A percentile compares a stretch with the other conserved stretches of the same genome.
phyloP scores from a whole-genome alignment of 768 basidiomycete genomes.

The Leucocoprinus leucothites region DNA sequence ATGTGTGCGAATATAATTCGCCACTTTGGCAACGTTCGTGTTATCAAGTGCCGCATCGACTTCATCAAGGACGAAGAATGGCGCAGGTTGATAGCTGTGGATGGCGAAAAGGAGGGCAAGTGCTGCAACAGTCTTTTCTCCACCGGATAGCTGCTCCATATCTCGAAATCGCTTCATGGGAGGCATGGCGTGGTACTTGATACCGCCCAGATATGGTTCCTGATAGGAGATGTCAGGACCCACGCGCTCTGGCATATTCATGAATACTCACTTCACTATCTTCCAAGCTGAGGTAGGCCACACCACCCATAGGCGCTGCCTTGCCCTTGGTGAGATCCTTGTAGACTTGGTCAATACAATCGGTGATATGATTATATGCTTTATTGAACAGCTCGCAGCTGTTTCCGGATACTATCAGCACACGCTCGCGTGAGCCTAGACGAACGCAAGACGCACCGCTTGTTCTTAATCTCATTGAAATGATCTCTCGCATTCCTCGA shows the following conservation, averaged over 20 bases:
- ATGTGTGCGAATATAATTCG: conserved; percentile 86
- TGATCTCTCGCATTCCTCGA: conserved; percentile 89
- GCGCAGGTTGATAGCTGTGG: conserved; percentile 95
- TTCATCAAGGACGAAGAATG: conserved; percentile 98
- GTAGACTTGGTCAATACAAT: conserved; percentile 92
- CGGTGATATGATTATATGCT: conserved; percentile 95
- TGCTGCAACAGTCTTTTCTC: conserved; percentile 98
- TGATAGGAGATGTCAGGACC: conserved; percentile 11
- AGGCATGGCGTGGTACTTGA: conserved; percentile 99
- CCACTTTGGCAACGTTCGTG: conserved; percentile 96
- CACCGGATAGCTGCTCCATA: conserved; percentile 98
- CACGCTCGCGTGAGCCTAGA: not conserved
- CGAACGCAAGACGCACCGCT: conserved; percentile 46
- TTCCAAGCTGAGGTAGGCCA: conserved; percentile 93
- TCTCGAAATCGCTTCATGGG: conserved; percentile 99
- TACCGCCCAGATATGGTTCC: conserved; percentile 46
- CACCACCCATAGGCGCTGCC: conserved; percentile 90
- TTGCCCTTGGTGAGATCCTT: conserved; percentile 97
- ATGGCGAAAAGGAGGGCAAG: conserved; percentile 96
- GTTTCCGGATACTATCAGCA: not conserved
- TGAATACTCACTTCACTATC: conserved; percentile 76
- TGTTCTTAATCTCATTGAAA: conserved; percentile 83
- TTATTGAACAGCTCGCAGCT: conserved; percentile 87
- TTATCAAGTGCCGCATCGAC: conserved; percentile 98
- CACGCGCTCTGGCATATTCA: not conserved